Evolutionary conservation across 2,329 filamentous ascomycete species (phyloP).

Genomic region (Aspergillus cejpii): DNA sequence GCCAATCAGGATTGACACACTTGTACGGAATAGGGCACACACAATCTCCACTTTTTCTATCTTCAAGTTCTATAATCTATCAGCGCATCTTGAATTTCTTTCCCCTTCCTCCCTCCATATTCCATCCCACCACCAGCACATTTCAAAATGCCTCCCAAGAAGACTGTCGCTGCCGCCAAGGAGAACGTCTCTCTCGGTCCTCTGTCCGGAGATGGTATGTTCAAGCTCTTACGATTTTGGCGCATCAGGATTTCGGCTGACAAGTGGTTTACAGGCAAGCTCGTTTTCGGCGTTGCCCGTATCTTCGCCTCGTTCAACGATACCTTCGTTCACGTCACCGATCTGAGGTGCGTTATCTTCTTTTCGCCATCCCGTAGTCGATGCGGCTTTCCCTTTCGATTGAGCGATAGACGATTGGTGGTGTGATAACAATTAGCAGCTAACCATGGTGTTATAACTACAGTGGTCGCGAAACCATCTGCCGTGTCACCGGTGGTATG

Average conservation of each 20-base stretch:
- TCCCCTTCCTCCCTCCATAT: constrained; percentile 30
- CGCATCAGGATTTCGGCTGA: constrained; percentile 7
- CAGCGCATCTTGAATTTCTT: constrained; percentile 19
- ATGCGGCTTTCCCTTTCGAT: background rate
- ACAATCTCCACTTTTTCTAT: constrained; percentile 27
- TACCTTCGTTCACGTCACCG: constrained; percentile 97
- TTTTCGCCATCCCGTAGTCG: background rate
- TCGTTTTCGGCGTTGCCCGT: constrained; percentile 95
- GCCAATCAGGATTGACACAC: constrained; percentile 26
- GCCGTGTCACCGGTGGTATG: constrained; percentile 99
- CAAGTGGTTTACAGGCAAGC: constrained; percentile 59
- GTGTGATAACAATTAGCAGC: background rate
- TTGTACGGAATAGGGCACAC: constrained; percentile 41
- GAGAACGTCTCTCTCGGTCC: constrained; percentile 99
- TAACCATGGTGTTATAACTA: constrained; percentile 16
- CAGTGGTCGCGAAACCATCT: constrained; percentile 99
- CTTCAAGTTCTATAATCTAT: constrained; percentile 18
- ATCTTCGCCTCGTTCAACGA: constrained; percentile 96
- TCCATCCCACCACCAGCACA: constrained; percentile 40
- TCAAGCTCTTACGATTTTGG: constrained; percentile 3
- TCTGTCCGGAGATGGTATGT: constrained; percentile 87
- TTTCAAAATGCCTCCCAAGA: constrained; percentile 87
- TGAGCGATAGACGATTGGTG: constrained; percentile 7
- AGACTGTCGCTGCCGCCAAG: constrained; percentile 66
- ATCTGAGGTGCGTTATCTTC: constrained; percentile 67